Base-by-base conservation (phyloP, 2,329 filamentous ascomycete genomes). In the Pseudogymnoascus verrucosus region DNA sequence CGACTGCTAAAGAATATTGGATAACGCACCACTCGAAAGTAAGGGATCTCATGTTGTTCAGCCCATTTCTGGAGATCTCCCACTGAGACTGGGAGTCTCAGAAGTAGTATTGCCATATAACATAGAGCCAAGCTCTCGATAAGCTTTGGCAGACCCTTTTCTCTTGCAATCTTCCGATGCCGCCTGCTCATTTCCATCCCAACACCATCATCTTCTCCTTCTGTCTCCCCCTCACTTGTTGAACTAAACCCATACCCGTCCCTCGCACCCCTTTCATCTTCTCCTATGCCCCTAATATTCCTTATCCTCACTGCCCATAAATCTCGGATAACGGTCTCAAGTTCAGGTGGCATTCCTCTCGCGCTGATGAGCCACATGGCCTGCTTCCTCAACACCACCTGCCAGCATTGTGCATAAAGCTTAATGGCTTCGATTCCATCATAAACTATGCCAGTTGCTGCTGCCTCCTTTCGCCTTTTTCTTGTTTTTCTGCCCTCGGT, bases 351-450 rank as follows among this genome's bases (percentile, higher is more conserved):
- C 59, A 95, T 81, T 0, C 83, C 82, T 72, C 87, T 86, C 19
- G 19, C n/a, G 16, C 26, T 28, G 19, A 61, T 42, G 31, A 98
- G 79, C 80, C 88, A 93, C 71, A 84, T 77, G 14, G 91, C 78
- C 77, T 98, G 93, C 71, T 89, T 90, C 73, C 92, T 86, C 28
- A 99, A 78, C 59, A 98, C 82, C 34, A 96, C 79, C 75, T 98
- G 93, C 65, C 96, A 84, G 67, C 86, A 89, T 73, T 96, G 89
- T 37, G 98, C 79, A 73, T 90, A 97, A 23, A 97, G 82, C 67
- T 89, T 85, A 67, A 87, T 85, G 12, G 89, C 93, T 62, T 85
- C 82, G 57, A 84, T 79, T 44, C 93, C 93, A 5, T 74, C 74
- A 60, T 90, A 79, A 71, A 87, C 82, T 59, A 79, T 79, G 57